Evolutionary conservation across 805 yeast species (phyloP), one percentile per base, ranked within the genome.

Genomic region (Kuraishia floccosa): DNA sequence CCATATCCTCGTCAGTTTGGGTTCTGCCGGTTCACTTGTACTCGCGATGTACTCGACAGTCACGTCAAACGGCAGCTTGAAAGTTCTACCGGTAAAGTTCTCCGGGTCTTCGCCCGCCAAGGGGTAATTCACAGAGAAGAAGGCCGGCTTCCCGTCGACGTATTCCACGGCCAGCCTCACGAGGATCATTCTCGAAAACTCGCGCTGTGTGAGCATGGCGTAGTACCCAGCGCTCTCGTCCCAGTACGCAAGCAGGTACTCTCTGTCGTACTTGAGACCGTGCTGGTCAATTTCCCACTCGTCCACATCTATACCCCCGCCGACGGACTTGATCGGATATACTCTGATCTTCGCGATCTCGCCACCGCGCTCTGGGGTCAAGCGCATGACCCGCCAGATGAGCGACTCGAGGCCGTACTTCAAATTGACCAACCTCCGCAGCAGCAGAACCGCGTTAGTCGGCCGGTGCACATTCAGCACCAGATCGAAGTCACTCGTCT

Each of bases 311-410:
- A 49, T 18, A 3, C 55, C 56, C 9, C 29, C 41, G 11, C 45
- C 36, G 5, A 42, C 44, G 3, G 52, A 41, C 28, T 52, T 52
- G 29, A 52, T 46, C 1, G 57, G 57, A 30, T 49, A 52, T 4
- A 52, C 35, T 4, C 45, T 32, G 34, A 50, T 30, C 27, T 41
- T 28, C 17, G 46, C 44, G n/a, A 52, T 35, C 2, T 10, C 21
- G 6, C 54, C 52, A 11, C 49, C 52, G 26, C 40, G 22, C 6
- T 31, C 35, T 11, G 24, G 33, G 6, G 17, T n/a, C 14, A 16
- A 10, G 9, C 22, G 22, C 22, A 19, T 7, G 22, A 19, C 9
- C 10, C 9, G 7, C 22, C 22, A 10, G 9, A 10, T 10, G 9
- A 19, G 22, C 22, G 22, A 19, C 10, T 7, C 22, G 10, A 19